Percentiles rank a stretch among this genome's conserved stretches.
Conservation (phyloP, 805 yeast genomes). For the Saturnispora diversa region DNA sequence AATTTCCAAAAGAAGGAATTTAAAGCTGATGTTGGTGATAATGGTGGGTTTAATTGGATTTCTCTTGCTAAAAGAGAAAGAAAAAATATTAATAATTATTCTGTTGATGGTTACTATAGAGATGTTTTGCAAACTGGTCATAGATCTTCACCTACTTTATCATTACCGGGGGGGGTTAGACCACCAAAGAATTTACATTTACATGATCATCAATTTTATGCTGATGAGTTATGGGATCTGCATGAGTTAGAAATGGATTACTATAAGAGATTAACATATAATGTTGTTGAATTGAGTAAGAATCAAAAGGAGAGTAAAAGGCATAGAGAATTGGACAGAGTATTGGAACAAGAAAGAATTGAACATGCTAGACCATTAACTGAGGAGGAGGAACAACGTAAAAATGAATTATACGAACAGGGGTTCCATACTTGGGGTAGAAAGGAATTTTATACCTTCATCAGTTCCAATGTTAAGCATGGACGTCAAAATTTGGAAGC, state of each 20-base stretch:
- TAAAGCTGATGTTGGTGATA: constrained; percentile 35
- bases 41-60: constrained; percentile 60
- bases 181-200: constrained; percentile 79
- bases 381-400: constrained; percentile 65
- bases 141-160: constrained; percentile 32
- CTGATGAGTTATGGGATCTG: constrained; percentile 64
- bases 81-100: constrained; percentile 58
- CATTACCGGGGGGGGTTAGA: constrained; percentile 41
- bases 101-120: constrained; percentile 66
- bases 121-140: constrained; percentile 59
- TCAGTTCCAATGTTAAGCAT: constrained; percentile 62
- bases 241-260: constrained; percentile 76
- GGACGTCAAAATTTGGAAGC: constrained; percentile 69
- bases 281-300: constrained; percentile 53
- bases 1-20: constrained; percentile 61
- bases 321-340: constrained; percentile 20
- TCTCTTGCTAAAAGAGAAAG: constrained; percentile 81
- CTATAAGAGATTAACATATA: constrained; percentile 60
- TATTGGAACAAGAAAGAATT: constrained; percentile 62
- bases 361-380: constrained; percentile 73
- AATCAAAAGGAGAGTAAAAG: constrained; percentile 34
- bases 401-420: constrained; percentile 47
- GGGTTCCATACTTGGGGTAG: constrained; percentile 84
- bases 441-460: constrained; percentile 78
- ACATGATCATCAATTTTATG: constrained; percentile 87